Conservation (phyloP, 2,329 filamentous ascomycete genomes). For the Epicoccum sorghinum region DNA sequence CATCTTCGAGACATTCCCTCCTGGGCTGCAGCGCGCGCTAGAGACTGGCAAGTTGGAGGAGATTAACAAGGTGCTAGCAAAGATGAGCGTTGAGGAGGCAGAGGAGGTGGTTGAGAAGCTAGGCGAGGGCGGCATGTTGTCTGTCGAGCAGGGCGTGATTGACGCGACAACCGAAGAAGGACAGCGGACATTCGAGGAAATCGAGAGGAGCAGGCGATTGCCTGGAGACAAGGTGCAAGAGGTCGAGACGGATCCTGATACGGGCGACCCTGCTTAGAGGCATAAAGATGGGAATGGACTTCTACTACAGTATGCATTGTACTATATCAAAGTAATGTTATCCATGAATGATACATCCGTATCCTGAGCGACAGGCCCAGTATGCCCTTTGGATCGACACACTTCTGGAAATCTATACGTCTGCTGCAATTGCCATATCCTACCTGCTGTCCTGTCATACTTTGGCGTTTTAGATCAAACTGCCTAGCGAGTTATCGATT, state of each 20-base stretch:
- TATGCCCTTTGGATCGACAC: too few relatives aligned
- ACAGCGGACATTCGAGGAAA: conserved; percentile 74
- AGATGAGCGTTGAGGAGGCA: conserved; percentile 87
- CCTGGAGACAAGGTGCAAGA: conserved; percentile 52
- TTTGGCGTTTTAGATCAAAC: conserved; percentile 50
- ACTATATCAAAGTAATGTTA: conserved; percentile 12
- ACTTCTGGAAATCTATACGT: too few relatives aligned
- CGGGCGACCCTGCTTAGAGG: not conserved
- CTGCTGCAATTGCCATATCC: too few relatives aligned
- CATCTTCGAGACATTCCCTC: conserved; percentile 83
- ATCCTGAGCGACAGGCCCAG: not conserved
- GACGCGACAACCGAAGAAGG: conserved; percentile 93
- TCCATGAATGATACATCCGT: not conserved
- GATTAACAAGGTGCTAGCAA: conserved; percentile 84
- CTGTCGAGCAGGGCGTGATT: conserved; percentile 89
- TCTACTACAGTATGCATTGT: conserved; percentile 2
- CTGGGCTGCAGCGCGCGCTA: conserved; percentile 80
- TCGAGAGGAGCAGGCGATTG: conserved; percentile 55
- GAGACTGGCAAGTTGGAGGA: conserved; percentile 88
- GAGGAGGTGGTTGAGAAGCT: conserved; percentile 83
- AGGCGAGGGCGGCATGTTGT: conserved; percentile 85
- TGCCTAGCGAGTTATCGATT: conserved; percentile 66
- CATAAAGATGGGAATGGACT: too few relatives aligned
- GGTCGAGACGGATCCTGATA: conserved; percentile 9
- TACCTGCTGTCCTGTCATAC: too few relatives aligned